Evolutionary conservation across 2,329 filamentous ascomycete genomes (phyloP).

Genomic region (Fusarium tanahbumbuense): DNA sequence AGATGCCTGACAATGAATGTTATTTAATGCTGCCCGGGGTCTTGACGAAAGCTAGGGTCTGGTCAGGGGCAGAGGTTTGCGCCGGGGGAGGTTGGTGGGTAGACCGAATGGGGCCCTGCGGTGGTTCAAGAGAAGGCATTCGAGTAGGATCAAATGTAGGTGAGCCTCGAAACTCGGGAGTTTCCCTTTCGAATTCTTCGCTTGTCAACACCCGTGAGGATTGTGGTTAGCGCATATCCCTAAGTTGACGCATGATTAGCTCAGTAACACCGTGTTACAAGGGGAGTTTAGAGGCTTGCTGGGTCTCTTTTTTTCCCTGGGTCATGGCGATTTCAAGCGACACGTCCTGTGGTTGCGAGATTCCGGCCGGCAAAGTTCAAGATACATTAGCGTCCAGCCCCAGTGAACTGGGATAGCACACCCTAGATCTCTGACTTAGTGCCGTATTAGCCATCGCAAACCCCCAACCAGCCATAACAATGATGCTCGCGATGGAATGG

Average conservation of each 20-base stretch:
- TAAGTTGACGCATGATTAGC: conserved; percentile 15
- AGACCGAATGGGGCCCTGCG: conserved; percentile 21
- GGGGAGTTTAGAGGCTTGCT: conserved; percentile 13
- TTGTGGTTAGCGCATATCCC: conserved; percentile 19
- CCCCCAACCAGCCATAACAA: conserved; percentile 14
- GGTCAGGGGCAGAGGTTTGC: not conserved
- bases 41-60: not conserved
- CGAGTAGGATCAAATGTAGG: conserved; percentile 37
- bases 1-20: conserved; percentile 11
- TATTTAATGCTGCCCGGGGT: conserved; percentile 3
- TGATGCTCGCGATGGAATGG: not conserved
- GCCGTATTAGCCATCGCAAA: conserved; percentile 18
- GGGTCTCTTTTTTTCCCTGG: not conserved
- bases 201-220: conserved; percentile 19
- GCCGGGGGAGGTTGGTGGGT: conserved; percentile 22
- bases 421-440: conserved; percentile 15
- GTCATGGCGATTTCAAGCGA: conserved; percentile 28
- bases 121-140: conserved; percentile 42
- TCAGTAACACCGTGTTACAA: conserved; percentile 18
- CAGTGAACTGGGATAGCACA: conserved; percentile 19
- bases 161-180: conserved; percentile 8
- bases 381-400: conserved; percentile 27
- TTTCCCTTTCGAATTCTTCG: conserved; percentile 14
- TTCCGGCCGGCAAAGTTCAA: conserved; percentile 42
- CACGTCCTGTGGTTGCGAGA: conserved; percentile 22